Evolutionary conservation across 148 eudicot species (phyloP).

Genomic region (Talinum fruticosum): DNA sequence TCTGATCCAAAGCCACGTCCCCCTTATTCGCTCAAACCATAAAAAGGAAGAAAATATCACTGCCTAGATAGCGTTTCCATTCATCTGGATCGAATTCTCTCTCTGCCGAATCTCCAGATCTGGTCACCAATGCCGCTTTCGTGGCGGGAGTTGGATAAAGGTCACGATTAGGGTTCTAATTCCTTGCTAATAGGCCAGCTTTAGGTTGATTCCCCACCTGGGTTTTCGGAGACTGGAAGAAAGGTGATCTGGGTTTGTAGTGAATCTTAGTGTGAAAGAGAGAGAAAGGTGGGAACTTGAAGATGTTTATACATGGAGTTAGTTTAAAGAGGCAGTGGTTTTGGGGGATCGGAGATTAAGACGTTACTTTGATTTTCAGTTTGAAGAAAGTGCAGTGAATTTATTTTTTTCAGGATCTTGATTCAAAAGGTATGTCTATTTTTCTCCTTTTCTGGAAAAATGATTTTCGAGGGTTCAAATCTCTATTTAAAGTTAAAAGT

Average conservation of each 20-base stretch:
- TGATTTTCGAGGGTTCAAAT: not conserved
- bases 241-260: constrained; percentile 11
- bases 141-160: constrained; percentile 7
- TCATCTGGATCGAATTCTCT: not conserved
- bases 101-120: constrained; percentile 14
- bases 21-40: not conserved
- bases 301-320: constrained; percentile 24
- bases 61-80: constrained; percentile 4
- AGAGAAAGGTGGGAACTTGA: constrained; percentile 14
- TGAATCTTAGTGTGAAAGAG: constrained; percentile 2
- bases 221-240: constrained; percentile 9
- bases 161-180: constrained; percentile 10
- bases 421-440: constrained; percentile 22
- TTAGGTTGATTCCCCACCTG: not conserved
- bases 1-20: constrained; percentile 27
- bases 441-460: not conserved
- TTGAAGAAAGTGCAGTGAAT: constrained; percentile 8
- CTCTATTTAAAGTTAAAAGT: not conserved
- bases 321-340: constrained; percentile 19
- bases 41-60: not conserved
- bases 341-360: constrained; percentile 22
- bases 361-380: constrained; percentile 12
- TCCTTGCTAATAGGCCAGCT: not conserved
- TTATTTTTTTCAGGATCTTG: constrained; percentile 19
- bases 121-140: constrained; percentile 15